These are phyloP conservation scores for Paramarasmius palmivorus DNA, from an alignment of 1,284 basidiomycete genomes.

Conservation along the genomic window DNA sequence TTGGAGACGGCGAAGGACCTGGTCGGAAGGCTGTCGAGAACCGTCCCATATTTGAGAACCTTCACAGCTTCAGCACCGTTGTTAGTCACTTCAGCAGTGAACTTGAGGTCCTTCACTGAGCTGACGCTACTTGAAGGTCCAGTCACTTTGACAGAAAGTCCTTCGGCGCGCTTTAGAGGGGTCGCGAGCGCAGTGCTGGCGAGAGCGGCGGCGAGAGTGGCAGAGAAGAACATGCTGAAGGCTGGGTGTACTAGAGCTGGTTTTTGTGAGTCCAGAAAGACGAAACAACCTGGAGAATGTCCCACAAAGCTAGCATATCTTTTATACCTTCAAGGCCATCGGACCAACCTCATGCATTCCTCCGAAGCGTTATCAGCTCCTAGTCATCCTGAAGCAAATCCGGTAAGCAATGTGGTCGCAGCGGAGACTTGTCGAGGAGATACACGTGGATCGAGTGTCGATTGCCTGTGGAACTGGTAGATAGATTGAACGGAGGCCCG, in stretches of 20 bases:
- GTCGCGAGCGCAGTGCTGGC: conserved; percentile 27
- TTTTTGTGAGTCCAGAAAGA: neutral
- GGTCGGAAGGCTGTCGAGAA: conserved; percentile 44
- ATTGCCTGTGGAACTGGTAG: too few relatives aligned
- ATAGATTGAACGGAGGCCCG: too few relatives aligned
- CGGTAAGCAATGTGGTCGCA: too few relatives aligned
- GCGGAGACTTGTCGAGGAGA: too few relatives aligned
- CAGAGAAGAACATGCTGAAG: conserved; percentile 5
- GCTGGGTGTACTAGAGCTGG: neutral
- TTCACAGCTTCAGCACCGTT: conserved; percentile 36
- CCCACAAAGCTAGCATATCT: neutral
- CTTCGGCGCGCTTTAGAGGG: conserved; percentile 30
- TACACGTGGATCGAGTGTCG: too few relatives aligned
- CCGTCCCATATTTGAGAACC: conserved; percentile 42
- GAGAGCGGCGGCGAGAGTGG: conserved; percentile 27
- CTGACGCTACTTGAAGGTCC: conserved; percentile 30
- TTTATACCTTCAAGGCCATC: neutral
- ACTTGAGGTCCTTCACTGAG: conserved; percentile 39
- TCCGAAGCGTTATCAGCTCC: too few relatives aligned
- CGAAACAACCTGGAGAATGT: neutral
- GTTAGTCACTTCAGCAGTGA: conserved; percentile 40
- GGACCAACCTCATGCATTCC: too few relatives aligned
- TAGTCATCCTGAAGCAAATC: too few relatives aligned
- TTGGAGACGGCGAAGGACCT: conserved; percentile 44
- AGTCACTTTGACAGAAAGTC: conserved; percentile 31